A percentile compares a stretch with the other conserved stretches of the same genome.
Evolutionary conservation across 2,329 filamentous ascomycete species (phyloP).

Genomic region (Sporothrix schenckii): DNA sequence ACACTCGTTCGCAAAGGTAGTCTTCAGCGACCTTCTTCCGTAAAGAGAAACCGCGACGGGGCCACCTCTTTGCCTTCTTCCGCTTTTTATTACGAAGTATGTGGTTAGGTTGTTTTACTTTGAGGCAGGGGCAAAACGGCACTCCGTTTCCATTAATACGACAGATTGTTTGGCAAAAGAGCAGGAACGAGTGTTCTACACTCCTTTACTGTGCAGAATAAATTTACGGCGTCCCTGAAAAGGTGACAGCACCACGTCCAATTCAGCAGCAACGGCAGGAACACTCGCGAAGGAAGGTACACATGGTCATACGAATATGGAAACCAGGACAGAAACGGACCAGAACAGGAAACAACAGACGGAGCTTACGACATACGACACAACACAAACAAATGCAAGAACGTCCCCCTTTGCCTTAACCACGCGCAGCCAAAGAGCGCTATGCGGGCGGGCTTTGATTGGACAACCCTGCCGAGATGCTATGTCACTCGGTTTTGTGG

Average conservation of each 20-base stretch:
- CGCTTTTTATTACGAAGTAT: slow-evolving; percentile 18
- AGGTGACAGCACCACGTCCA: neutral
- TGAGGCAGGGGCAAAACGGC: slow-evolving; percentile 26
- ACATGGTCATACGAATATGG: slow-evolving; percentile 10
- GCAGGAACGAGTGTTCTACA: neutral
- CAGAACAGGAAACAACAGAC: neutral
- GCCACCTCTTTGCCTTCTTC: slow-evolving; percentile 18
- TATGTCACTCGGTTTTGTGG: neutral
- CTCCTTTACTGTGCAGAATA: neutral
- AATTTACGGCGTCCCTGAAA: neutral
- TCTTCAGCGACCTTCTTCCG: slow-evolving; percentile 30
- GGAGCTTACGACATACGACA: too few relatives aligned
- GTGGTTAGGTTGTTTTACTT: slow-evolving; percentile 36
- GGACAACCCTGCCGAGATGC: slow-evolving; percentile 22
- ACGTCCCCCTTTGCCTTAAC: neutral
- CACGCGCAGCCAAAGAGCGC: slow-evolving; percentile 5
- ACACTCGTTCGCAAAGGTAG: slow-evolving; percentile 10
- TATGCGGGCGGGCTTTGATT: slow-evolving; percentile 18
- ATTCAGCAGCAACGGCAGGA: neutral
- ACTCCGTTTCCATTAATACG: slow-evolving; percentile 13
- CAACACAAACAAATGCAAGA: too few relatives aligned
- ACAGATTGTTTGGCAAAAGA: neutral
- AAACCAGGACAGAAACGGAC: neutral
- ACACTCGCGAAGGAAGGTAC: slow-evolving; percentile 15
- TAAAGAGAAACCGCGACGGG: slow-evolving; percentile 21